phyloP scores from a whole-genome alignment of 805 yeast species.

The Saturnispora hagleri region DNA sequence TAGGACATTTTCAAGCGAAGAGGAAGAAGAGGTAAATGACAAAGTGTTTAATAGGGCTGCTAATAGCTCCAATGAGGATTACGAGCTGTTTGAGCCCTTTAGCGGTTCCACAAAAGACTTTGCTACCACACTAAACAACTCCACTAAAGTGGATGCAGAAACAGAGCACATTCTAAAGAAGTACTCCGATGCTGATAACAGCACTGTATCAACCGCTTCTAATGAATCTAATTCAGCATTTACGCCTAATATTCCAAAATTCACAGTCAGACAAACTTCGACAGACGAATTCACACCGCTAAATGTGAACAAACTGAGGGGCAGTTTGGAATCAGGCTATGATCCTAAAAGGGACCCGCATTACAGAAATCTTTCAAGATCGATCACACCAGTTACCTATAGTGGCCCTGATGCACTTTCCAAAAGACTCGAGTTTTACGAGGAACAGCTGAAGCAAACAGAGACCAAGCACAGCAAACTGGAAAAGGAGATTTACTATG shows the following conservation, averaged over 20 bases:
- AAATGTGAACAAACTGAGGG: not conserved
- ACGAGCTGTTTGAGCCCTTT: conserved; percentile 11
- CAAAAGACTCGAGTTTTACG: conserved; percentile 15
- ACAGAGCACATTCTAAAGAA: not conserved
- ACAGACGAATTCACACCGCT: not conserved
- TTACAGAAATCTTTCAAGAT: conserved; percentile 4
- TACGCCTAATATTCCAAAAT: not conserved
- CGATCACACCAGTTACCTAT: conserved; percentile 8
- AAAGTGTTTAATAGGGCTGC: not conserved
- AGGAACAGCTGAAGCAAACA: conserved; percentile 13
- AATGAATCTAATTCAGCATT: not conserved
- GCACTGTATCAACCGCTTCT: not conserved
- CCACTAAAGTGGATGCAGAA: not conserved
- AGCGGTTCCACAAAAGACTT: conserved; percentile 11
- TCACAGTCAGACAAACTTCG: not conserved
- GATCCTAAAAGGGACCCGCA: not conserved
- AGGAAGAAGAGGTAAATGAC: not conserved
- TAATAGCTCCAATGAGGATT: conserved; percentile 2
- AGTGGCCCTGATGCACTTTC: conserved; percentile 9
- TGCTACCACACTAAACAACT: conserved; percentile 2
- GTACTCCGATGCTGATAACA: not conserved
- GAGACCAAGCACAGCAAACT: conserved; percentile 21
- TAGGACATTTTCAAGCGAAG: conserved; percentile 13
- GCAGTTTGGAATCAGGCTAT: not conserved
- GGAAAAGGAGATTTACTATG: conserved; percentile 24